These are phyloP conservation scores for Dipodascopsis uninucleata DNA, from an alignment of 805 yeast genomes.

Conservation along the genomic window DNA sequence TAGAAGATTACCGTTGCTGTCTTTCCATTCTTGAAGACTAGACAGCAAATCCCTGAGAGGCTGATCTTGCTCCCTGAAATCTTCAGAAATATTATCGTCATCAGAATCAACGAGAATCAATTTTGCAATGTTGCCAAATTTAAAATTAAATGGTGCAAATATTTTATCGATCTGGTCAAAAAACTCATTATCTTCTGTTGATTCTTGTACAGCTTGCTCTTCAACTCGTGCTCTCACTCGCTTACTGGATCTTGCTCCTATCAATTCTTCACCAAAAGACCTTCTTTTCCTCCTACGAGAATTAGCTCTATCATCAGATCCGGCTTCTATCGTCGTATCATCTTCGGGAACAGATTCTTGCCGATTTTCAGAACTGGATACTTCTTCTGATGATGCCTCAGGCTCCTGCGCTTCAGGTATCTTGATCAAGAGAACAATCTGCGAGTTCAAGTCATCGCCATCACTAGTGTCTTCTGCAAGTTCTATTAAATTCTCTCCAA, in stretches of 20 bases:
- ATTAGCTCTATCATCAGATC: no score
- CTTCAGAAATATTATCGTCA: background rate
- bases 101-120: constrained; percentile 2
- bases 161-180: constrained; percentile 13
- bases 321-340: background rate
- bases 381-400: no score
- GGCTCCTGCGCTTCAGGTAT: no score
- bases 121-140: constrained; percentile 1
- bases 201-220: constrained; percentile 26
- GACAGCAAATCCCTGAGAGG: constrained; percentile 14
- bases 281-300: constrained; percentile 21
- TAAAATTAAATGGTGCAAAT: constrained; percentile 6
- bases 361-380: no score
- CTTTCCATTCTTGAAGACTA: constrained; percentile 12
- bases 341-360: background rate
- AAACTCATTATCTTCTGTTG: constrained; percentile 10
- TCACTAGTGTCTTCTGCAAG: no score
- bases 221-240: constrained; percentile 33
- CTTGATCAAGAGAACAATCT: no score
- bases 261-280: constrained; percentile 11
- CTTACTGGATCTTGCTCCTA: constrained; percentile 25
- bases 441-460: no score
- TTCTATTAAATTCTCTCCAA: no score
- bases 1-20: constrained; percentile 9
- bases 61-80: constrained; percentile 3